A percentile compares a stretch with the other conserved stretches of the same genome.
Evolutionary conservation across 2,329 filamentous ascomycete species (phyloP).

Genomic region (Colletotrichum higginsianum): DNA sequence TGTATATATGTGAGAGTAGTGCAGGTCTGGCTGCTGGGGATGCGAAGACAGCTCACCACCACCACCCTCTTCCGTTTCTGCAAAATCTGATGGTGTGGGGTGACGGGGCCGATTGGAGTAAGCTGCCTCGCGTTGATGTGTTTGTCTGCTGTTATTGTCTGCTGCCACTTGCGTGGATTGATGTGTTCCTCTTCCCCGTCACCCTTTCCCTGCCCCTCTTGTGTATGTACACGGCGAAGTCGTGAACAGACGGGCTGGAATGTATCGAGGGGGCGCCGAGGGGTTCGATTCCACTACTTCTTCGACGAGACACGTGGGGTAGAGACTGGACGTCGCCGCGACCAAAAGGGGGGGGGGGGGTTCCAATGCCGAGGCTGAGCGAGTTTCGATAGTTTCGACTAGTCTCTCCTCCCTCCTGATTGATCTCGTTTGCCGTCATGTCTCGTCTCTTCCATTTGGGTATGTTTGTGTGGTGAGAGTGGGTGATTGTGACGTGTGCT

Average conservation of each 20-base stretch:
- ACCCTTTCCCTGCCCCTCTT: not conserved
- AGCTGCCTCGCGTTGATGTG: slow-evolving; percentile 5
- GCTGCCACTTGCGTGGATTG: not conserved
- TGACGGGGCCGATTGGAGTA: slow-evolving; percentile 13
- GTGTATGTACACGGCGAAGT: not conserved
- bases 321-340: slow-evolving; percentile 10
- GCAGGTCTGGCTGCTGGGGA: too few relatives aligned
- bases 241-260: not conserved
- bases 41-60: slow-evolving; percentile 1
- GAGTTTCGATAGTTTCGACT: slow-evolving; percentile 28
- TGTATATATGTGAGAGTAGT: too few relatives aligned
- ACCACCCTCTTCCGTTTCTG: not conserved
- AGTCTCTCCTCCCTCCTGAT: not conserved
- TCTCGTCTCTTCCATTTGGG: not conserved
- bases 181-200: too few relatives aligned
- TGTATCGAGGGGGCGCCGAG: not conserved
- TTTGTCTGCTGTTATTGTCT: not conserved
- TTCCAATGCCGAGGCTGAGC: slow-evolving; percentile 11
- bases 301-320: slow-evolving; percentile 17
- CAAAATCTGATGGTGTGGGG: slow-evolving; percentile 16
- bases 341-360: not conserved
- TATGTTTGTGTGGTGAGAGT: not conserved
- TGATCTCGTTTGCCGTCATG: not conserved
- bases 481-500: not conserved
- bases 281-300: not conserved